Evolutionary conservation across 1,284 basidiomycete species (phyloP).

Genomic region (Schizophyllum commune): DNA sequence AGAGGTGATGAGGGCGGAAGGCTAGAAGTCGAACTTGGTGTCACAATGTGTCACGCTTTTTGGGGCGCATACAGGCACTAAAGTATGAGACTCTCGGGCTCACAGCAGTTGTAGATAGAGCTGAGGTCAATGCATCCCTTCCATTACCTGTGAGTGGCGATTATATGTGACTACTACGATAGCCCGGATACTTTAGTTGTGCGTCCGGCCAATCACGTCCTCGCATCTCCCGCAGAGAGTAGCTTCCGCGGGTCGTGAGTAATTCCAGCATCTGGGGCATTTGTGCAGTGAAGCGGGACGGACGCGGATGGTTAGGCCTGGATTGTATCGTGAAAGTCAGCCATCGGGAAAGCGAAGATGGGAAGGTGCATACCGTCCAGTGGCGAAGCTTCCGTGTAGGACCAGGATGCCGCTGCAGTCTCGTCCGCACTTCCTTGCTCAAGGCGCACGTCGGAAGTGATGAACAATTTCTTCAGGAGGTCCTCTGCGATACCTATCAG

Average conservation of each 20-base stretch:
- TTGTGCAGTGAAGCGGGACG: slow-evolving; percentile 48
- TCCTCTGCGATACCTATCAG: slow-evolving; percentile 30
- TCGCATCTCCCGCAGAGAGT: slow-evolving; percentile 56
- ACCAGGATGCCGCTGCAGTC: slow-evolving; percentile 35
- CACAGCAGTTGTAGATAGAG: no score
- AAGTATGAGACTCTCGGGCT: no score
- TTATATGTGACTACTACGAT: not conserved
- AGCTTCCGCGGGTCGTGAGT: slow-evolving; percentile 38
- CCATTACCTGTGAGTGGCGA: not conserved
- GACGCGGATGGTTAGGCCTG: slow-evolving; percentile 37
- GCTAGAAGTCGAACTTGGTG: no score
- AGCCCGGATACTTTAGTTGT: not conserved
- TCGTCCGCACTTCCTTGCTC: slow-evolving; percentile 33
- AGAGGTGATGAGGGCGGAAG: not conserved
- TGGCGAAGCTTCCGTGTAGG: slow-evolving; percentile 33
- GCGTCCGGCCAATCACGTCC: slow-evolving; percentile 7
- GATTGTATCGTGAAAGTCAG: not conserved
- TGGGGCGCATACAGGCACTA: no score
- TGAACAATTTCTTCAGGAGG: slow-evolving; percentile 66
- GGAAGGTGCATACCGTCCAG: slow-evolving; percentile 32
- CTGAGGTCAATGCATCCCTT: not conserved
- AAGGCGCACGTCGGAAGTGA: slow-evolving; percentile 62
- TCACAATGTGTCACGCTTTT: no score
- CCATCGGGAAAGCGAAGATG: slow-evolving; percentile 1
- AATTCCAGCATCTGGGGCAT: slow-evolving; percentile 79